Conservation (phyloP, 2,329 filamentous ascomycete genomes). For the Myrmaecium sp. region DNA sequence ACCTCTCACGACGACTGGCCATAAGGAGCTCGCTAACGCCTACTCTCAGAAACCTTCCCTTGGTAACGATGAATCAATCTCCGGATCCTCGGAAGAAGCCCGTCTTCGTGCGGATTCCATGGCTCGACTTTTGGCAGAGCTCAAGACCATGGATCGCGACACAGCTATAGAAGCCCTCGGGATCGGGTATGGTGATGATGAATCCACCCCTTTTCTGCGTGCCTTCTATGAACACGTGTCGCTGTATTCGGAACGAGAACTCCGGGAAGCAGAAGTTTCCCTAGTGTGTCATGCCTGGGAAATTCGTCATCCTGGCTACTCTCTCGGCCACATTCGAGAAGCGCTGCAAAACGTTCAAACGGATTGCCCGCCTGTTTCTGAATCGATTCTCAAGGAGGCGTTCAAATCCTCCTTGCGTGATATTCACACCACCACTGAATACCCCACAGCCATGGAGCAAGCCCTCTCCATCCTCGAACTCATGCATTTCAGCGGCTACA, state of each 20-base stretch:
- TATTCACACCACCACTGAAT: conserved; percentile 1
- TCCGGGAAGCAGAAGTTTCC: conserved; percentile 2
- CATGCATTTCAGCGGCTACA: conserved; percentile 14
- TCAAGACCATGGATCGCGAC: conserved; percentile 1
- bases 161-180: conserved; percentile 3
- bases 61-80: neutral
- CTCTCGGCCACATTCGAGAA: neutral
- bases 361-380: conserved; percentile 1
- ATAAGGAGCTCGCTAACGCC: conserved; percentile 1
- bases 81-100: neutral
- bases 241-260: conserved; percentile 1
- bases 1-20: no score
- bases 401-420: conserved; percentile 1
- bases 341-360: conserved; percentile 3
- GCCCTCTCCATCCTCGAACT: conserved; percentile 15
- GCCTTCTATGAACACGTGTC: conserved; percentile 3
- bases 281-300: conserved; percentile 2
- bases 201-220: conserved; percentile 2
- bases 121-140: conserved; percentile 1
- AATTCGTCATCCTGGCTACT: conserved; percentile 1
- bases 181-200: neutral
- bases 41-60: neutral
- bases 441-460: conserved; percentile 2
- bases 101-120: conserved; percentile 1
- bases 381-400: conserved; percentile 1